phyloP scores from a whole-genome alignment of 2,329 filamentous ascomycete species.

The Apiospora sp. region DNA sequence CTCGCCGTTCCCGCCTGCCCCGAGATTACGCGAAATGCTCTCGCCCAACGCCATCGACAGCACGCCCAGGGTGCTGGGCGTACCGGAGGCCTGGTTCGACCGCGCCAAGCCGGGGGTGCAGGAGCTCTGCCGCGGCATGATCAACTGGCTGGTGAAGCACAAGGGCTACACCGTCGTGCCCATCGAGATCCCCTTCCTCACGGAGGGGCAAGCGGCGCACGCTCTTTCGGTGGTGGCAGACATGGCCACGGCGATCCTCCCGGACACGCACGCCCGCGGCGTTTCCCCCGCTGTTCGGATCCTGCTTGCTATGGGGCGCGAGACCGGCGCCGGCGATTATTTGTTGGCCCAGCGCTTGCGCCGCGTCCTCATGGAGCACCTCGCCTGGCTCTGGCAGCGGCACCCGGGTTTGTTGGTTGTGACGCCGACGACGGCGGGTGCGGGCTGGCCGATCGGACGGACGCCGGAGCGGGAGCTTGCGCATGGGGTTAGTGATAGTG shows the following conservation, averaged over 20 bases:
- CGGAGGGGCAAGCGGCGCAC: conserved; percentile 75
- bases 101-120: conserved; percentile 52
- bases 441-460: conserved; percentile 52
- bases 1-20: conserved; percentile 58
- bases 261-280: conserved; percentile 51
- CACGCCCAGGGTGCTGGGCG: conserved; percentile 59
- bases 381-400: conserved; percentile 69
- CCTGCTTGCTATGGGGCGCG: conserved; percentile 68
- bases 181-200: conserved; percentile 64
- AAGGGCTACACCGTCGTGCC: conserved; percentile 62
- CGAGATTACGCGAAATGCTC: conserved; percentile 36
- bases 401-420: conserved; percentile 76
- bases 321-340: conserved; percentile 71
- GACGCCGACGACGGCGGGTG: conserved; percentile 69
- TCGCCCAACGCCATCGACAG: too few species aligned
- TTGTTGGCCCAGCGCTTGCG: conserved; percentile 75
- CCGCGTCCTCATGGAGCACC: conserved; percentile 73
- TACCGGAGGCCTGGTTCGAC: conserved; percentile 71
- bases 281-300: conserved; percentile 71
- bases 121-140: conserved; percentile 48
- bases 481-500: conserved; percentile 55
- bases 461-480: conserved; percentile 43
- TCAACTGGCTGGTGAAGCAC: conserved; percentile 61
- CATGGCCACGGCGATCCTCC: conserved; percentile 52
- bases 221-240: conserved; percentile 78